Evolutionary conservation across 2,329 filamentous ascomycete species (phyloP).

Genomic region (Ascochyta viciae-villosae): DNA sequence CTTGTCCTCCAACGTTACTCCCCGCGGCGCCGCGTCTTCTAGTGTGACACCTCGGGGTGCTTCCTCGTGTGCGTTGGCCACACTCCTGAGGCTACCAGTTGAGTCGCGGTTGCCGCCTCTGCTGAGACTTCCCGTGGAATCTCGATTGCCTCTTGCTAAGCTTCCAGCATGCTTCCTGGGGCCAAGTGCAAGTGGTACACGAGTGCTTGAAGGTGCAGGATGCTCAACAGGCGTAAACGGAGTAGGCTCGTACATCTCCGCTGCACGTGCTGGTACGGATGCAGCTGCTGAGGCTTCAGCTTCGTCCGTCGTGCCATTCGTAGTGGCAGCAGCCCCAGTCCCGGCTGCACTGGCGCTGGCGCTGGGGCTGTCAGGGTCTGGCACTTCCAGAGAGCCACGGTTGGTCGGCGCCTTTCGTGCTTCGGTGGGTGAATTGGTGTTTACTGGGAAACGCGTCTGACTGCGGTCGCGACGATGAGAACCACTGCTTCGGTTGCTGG

Average conservation of each 20-base stretch:
- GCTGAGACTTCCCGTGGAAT: conserved; percentile 50
- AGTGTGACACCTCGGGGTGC: conserved; percentile 66
- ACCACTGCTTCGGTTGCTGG: conserved; percentile 55
- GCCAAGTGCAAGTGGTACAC: conserved; percentile 36
- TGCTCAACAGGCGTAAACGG: conserved; percentile 32
- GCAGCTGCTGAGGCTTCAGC: conserved; percentile 14
- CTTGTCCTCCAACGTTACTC: conserved; percentile 75
- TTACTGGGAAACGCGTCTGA: conserved; percentile 81
- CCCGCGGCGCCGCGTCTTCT: conserved; percentile 56
- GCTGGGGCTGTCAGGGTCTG: conserved; percentile 60
- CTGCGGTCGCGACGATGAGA: conserved; percentile 76
- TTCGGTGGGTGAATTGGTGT: conserved; percentile 61
- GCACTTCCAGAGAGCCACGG: conserved; percentile 80
- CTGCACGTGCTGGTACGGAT: conserved; percentile 8
- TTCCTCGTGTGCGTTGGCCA: conserved; percentile 46
- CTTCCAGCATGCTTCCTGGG: conserved; percentile 45
- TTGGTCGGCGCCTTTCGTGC: conserved; percentile 63
- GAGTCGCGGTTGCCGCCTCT: conserved; percentile 46
- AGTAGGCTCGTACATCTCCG: conserved; percentile 15
- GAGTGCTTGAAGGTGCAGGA: conserved; percentile 43
- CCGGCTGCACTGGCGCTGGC: conserved; percentile 8
- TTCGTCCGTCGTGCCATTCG: conserved; percentile 46
- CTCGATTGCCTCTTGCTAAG: conserved; percentile 45
- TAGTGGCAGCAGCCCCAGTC: conserved; percentile 29
- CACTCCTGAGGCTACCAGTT: conserved; percentile 48